Base-by-base conservation (phyloP, 345 rosid species). In the Euphorbia pulcherrima region DNA sequence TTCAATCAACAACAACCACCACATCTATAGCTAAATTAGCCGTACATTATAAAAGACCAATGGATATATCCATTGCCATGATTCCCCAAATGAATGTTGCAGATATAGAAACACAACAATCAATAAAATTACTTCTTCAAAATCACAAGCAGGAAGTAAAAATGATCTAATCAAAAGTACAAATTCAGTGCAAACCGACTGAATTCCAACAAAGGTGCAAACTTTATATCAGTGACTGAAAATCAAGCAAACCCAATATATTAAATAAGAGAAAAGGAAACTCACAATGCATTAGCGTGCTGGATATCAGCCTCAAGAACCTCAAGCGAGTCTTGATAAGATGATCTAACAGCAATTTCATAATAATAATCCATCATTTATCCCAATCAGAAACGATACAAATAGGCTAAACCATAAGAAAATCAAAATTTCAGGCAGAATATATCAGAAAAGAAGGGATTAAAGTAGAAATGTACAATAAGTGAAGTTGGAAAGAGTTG, bases 211-310 rank as follows among this genome's bases (percentile, higher is more conserved):
- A 33, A 68, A 18, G 13, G 20, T 41, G 23, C 20, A 5, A 17
- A 63, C 41, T 21, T 68, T 46, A 33, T 47, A 69, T 27, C 64
- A 52, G 40, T 30, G 26, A 26, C 53, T 37, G 28, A 68, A 7
- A n/a, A 71, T 44, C 28, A 44, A 54, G 55, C 17, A 40, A 53
- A 39, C 50, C 27, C 30, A 5, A 23, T 62, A 48, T 29, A 33
- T 0, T 8, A 65, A 58, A 47, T 28, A 27, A 64, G 46, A 59
- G 51, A 67, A 71, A 24, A 39, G 20, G 28, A 12, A 65, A 69
- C 86, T 80, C 66, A 83, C 87, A 84, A 60, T 33, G 68, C 44
- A 72, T 84, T 84, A 50, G 87, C 87, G 63, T 77, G 78, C 21
- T 77, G 85, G 37, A 84, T 75, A 77, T 81, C 82, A 64, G 81